These are phyloP conservation scores for Erysimum cheiranthoides DNA, from an alignment of 345 rosid genomes.

Conservation along the genomic window DNA sequence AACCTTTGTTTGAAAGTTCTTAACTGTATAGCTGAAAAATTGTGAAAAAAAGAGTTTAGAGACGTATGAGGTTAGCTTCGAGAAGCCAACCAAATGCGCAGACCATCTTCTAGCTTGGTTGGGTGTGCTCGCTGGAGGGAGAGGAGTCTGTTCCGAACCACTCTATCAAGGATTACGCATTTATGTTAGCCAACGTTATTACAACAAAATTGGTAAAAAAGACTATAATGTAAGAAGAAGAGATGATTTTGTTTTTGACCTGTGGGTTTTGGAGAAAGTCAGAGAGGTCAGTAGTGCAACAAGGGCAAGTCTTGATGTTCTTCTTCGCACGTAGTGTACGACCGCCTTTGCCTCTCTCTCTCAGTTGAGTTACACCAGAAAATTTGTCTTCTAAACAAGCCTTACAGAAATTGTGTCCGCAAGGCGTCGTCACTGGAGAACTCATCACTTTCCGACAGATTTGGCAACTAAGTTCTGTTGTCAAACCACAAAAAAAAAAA, in stretches of 20 bases:
- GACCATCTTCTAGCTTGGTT: too few relatives aligned
- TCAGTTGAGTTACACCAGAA: conserved; percentile 48
- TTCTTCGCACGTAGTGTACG: conserved; percentile 59
- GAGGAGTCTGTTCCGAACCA: too few relatives aligned
- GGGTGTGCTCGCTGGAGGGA: too few relatives aligned
- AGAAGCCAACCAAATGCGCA: too few relatives aligned
- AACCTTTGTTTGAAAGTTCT: too few relatives aligned
- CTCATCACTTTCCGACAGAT: conserved; percentile 64
- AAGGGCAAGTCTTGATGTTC: conserved; percentile 67
- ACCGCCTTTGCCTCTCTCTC: conserved; percentile 60
- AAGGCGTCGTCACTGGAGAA: conserved; percentile 72
- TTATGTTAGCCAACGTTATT: conserved; percentile 4
- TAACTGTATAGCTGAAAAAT: too few relatives aligned
- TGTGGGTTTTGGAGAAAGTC: conserved; percentile 64
- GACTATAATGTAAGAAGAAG: too few relatives aligned
- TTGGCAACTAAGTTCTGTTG: conserved; percentile 14
- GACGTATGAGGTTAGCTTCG: too few relatives aligned
- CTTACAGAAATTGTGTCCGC: conserved; percentile 75
- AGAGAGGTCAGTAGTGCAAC: conserved; percentile 64
- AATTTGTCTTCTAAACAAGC: conserved; percentile 63
- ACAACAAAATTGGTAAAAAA: too few relatives aligned
- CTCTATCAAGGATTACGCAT: too few relatives aligned
- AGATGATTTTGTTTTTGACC: conserved; percentile 36
- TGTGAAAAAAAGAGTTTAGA: too few relatives aligned
- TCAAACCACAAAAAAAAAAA: background rate